Evolutionary conservation across 805 yeast genomes (phyloP), one percentile per base, ranked within the genome.

Genomic region (Candida sakaeoensis): DNA sequence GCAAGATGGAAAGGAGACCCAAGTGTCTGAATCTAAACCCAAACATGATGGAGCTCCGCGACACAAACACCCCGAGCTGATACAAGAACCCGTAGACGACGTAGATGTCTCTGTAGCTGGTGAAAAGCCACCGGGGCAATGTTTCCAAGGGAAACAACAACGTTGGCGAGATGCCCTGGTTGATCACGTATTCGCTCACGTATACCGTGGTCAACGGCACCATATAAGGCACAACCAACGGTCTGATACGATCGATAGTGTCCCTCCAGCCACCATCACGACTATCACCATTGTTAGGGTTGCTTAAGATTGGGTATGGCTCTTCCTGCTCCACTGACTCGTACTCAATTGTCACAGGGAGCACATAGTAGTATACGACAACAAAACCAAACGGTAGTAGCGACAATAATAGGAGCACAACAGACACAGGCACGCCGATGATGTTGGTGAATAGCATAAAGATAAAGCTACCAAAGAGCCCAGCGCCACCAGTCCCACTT

Each of bases 401-500:
- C 4, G 70, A 68, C 55, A 85, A 89, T 17, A 77, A 16, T 10
- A 83, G 54, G 28, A 91, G 65, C 0, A 86, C 67, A 1, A 67
- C 42, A 43, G 68, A 68, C 0, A 85, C 80, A 5, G 75, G 60
- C 1, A 87, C 42, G 1, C 77, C 70, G 16, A 85, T 35, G 53
- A 88, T 63, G 1, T 91, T 82, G 0, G 97, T 91, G 50, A 86
- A 45, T 1, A 83, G 48, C 72, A 91, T 52, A 53, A 77, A 90
- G 10, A 75, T 54, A 39, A 84, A 85, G 40, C 90, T 79, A 0
- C 98, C 99, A 14, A 77, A 73, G 4, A 91, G 58, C 0, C 99
- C 99, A 1, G 99, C 98, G 14, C 88, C 95, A 3, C 99, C 98
- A 0, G 98, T 91, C 1, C 99, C 99, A 6, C 89, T 77, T 15